Conservation (phyloP, 192 early-diverging fungal species). For the Coemansia asiatica region DNA sequence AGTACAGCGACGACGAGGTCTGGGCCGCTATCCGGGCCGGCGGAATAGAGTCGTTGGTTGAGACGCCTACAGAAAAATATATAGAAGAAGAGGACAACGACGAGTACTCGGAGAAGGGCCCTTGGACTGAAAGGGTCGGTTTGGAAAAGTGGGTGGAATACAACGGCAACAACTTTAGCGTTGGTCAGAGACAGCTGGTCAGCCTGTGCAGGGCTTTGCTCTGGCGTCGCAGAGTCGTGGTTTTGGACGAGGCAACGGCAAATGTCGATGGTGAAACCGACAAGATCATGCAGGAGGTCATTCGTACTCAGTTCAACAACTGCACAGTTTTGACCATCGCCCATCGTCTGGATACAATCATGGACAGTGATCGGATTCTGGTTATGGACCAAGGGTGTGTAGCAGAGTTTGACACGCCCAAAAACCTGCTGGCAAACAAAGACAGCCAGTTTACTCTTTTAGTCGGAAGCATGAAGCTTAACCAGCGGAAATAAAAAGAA, state of each 20-base stretch:
- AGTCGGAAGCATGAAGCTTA: conserved; percentile 7
- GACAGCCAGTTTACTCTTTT: conserved; percentile 58
- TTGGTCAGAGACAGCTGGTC: conserved; percentile 74
- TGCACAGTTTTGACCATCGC: conserved; percentile 67
- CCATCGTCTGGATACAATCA: conserved; percentile 62
- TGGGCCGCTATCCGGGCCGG: conserved; percentile 55
- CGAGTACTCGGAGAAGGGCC: conserved; percentile 55
- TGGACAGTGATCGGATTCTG: conserved; percentile 56
- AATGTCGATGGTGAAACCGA: conserved; percentile 36
- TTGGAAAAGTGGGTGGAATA: conserved; percentile 12
- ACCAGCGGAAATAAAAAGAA: neutral
- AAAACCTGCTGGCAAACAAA: conserved; percentile 47
- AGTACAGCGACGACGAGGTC: conserved; percentile 56
- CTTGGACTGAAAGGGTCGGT: conserved; percentile 57
- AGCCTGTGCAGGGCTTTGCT: conserved; percentile 72
- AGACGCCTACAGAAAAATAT: conserved; percentile 12
- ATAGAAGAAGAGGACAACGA: conserved; percentile 53
- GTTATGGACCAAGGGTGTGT: conserved; percentile 58
- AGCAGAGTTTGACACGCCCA: conserved; percentile 58
- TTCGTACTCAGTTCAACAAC: conserved; percentile 57
- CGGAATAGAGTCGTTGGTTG: conserved; percentile 10
- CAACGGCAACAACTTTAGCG: conserved; percentile 69
- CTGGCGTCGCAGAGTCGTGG: conserved; percentile 60
- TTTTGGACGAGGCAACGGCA: conserved; percentile 66
- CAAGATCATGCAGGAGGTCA: conserved; percentile 58